Conservation (phyloP, 2,329 filamentous ascomycete genomes). For the Colletotrichum sp. region DNA sequence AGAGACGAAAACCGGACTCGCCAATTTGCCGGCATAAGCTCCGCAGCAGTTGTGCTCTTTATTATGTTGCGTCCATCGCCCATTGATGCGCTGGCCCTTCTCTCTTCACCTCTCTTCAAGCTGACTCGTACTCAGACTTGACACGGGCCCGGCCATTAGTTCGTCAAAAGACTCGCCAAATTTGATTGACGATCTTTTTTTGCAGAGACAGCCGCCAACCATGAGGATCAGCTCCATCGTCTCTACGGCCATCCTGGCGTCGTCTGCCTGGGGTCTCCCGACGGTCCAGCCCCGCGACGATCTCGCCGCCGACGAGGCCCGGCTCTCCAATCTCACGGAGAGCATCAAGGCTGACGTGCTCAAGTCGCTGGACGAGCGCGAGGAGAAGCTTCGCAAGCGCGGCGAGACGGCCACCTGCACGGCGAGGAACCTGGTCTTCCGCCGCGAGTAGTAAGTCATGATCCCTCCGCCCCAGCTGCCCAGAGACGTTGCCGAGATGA, state of each 20-base stretch:
- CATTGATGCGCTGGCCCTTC: background rate
- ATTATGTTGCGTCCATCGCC: background rate
- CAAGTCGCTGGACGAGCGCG: conserved; percentile 20
- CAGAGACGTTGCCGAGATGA: background rate
- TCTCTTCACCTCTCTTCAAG: background rate
- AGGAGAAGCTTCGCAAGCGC: conserved; percentile 23
- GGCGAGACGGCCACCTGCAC: conserved; percentile 27
- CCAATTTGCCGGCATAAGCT: background rate
- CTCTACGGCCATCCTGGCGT: conserved; percentile 19
- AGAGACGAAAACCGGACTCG: background rate
- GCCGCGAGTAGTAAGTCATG: conserved; percentile 32
- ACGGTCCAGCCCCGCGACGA: conserved; percentile 14
- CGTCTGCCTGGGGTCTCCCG: conserved; percentile 13
- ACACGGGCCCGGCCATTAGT: background rate
- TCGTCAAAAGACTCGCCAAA: background rate
- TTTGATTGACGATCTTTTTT: background rate
- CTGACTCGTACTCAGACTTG: background rate
- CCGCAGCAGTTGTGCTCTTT: background rate
- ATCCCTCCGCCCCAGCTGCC: background rate
- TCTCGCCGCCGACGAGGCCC: conserved; percentile 7
- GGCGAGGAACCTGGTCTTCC: conserved; percentile 28
- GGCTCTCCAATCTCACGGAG: conserved; percentile 23
- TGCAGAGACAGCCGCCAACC: background rate
- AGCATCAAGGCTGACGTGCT: conserved; percentile 24
- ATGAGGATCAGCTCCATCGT: conserved; percentile 20